A percentile compares a stretch with the other conserved stretches of the same genome.
These are phyloP conservation scores for Elsinoe necatrix DNA, from an alignment of 2,329 filamentous ascomycete species.

Conservation along the genomic window DNA sequence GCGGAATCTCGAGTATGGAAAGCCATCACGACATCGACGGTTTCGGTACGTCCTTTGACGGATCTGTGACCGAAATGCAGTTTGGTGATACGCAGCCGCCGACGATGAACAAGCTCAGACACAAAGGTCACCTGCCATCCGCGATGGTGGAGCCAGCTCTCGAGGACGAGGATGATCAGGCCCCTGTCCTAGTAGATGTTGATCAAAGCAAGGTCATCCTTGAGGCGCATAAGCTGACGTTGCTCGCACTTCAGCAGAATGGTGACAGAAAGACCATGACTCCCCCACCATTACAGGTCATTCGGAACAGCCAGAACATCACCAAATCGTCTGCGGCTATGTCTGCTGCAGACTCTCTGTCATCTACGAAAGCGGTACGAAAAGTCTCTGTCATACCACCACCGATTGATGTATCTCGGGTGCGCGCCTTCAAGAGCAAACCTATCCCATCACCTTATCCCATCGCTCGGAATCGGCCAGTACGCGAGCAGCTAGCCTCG, in stretches of 20 bases:
- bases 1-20: background rate
- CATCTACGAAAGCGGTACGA: constrained; percentile 12
- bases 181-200: constrained; percentile 15
- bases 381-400: constrained; percentile 28
- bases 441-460: constrained; percentile 24
- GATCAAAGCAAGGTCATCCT: constrained; percentile 26
- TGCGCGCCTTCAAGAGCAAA: constrained; percentile 18
- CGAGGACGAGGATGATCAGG: constrained; percentile 17
- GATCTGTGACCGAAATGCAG: constrained; percentile 4
- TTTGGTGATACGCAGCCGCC: background rate
- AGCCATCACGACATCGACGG: background rate
- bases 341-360: constrained; percentile 10
- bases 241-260: constrained; percentile 27
- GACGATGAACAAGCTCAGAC: background rate
- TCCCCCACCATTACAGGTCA: background rate
- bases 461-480: constrained; percentile 24
- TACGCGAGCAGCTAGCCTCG: constrained; percentile 16
- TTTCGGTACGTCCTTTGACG: background rate
- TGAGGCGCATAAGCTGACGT: constrained; percentile 26
- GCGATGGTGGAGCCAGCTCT: background rate
- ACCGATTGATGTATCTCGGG: constrained; percentile 26
- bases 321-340: background rate
- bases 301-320: constrained; percentile 1
- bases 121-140: constrained; percentile 2
- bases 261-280: constrained; percentile 20